Conservation (phyloP, 2,329 filamentous ascomycete genomes). For the Aureobasidium zeae region DNA sequence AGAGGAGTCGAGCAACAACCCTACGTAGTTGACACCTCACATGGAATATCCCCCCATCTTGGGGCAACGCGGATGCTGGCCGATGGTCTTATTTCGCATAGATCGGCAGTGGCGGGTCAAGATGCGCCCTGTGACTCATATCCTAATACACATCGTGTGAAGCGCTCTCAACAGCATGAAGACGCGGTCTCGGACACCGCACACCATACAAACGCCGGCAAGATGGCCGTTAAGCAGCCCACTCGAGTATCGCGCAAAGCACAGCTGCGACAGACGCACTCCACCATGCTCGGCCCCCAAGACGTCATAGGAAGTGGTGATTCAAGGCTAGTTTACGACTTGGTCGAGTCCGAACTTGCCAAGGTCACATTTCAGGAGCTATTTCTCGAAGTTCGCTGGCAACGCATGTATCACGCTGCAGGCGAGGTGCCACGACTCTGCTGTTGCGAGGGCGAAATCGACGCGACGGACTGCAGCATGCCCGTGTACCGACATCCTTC, state of each 20-base stretch:
- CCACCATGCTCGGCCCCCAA: conserved; percentile 35
- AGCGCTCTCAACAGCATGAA: background rate
- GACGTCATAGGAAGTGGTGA: conserved; percentile 60
- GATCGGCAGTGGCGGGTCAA: no score
- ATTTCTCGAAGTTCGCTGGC: conserved; percentile 70
- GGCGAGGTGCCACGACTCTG: conserved; percentile 87
- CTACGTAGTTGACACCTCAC: background rate
- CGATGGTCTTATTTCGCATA: no score
- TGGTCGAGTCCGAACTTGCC: conserved; percentile 49
- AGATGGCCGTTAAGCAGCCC: background rate
- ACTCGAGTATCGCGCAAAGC: conserved; percentile 3
- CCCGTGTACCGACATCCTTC: conserved; percentile 93
- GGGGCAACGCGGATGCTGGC: no score
- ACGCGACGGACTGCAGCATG: conserved; percentile 62
- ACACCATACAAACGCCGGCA: no score
- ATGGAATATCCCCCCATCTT: background rate
- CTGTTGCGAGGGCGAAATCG: conserved; percentile 71
- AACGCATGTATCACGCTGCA: conserved; percentile 84
- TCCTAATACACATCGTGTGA: background rate
- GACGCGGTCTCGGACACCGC: background rate
- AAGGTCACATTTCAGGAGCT: conserved; percentile 59
- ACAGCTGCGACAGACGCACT: background rate
- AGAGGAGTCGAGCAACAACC: background rate
- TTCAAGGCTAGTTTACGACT: conserved; percentile 60
- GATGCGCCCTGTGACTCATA: no score